A percentile compares a stretch with the other conserved stretches of the same genome.
These are phyloP conservation scores for Alternaria novae-zelandiae DNA, from an alignment of 2,329 filamentous ascomycete species.

Conservation along the genomic window DNA sequence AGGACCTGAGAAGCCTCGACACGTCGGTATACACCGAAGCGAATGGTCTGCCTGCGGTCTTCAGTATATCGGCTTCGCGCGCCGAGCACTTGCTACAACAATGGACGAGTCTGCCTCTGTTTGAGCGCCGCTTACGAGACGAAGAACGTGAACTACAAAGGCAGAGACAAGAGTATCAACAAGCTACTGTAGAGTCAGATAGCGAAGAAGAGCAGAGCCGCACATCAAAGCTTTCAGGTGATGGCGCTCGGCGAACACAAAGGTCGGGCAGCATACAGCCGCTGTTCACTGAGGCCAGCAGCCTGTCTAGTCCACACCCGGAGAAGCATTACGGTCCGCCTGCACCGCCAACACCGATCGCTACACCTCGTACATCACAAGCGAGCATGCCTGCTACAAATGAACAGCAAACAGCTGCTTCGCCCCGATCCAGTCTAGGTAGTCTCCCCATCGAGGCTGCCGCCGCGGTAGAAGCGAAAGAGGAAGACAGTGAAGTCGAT, in stretches of 20 bases:
- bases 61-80: slow-evolving; percentile 29
- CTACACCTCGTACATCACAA: slow-evolving; percentile 32
- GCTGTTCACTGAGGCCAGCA: slow-evolving; percentile 35
- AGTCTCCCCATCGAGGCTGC: slow-evolving; percentile 39
- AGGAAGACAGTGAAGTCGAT: slow-evolving; percentile 38
- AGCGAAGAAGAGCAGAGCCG: slow-evolving; percentile 36
- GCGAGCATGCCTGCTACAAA: slow-evolving; percentile 18
- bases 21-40: slow-evolving; percentile 24
- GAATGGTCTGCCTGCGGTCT: slow-evolving; percentile 32
- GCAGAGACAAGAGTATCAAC: slow-evolving; percentile 36
- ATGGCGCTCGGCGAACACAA: slow-evolving; percentile 15
- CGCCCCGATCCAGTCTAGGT: slow-evolving; percentile 33
- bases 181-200: slow-evolving; percentile 45
- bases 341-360: slow-evolving; percentile 35
- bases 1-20: slow-evolving; percentile 33
- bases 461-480: slow-evolving; percentile 40
- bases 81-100: slow-evolving; percentile 35
- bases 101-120: slow-evolving; percentile 43
- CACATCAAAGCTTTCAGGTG: slow-evolving; percentile 16
- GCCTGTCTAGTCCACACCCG: slow-evolving; percentile 28
- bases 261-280: slow-evolving; percentile 34
- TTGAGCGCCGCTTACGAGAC: slow-evolving; percentile 36
- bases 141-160: slow-evolving; percentile 28
- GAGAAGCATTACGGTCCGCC: slow-evolving; percentile 24
- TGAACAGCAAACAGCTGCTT: slow-evolving; percentile 21